Conservation (phyloP, 345 rosid species). For the Gynandropsis gynandra region DNA sequence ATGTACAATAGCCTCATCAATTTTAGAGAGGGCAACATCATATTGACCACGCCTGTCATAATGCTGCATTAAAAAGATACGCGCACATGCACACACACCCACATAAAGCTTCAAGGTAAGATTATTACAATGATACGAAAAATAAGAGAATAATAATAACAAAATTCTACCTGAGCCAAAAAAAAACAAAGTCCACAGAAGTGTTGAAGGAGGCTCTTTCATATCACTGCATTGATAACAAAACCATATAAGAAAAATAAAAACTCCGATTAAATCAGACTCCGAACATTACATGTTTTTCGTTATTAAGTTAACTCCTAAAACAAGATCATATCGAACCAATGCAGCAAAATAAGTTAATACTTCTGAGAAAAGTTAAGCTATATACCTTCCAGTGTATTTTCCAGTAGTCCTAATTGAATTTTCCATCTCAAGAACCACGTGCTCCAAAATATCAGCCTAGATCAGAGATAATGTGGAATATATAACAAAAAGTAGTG, state of each 20-base stretch:
- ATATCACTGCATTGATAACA: conserved; percentile 50
- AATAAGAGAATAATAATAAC: conserved; percentile 11
- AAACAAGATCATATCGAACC: conserved; percentile 5
- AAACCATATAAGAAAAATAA: not conserved
- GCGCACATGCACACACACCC: conserved; percentile 8
- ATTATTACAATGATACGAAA: conserved; percentile 11
- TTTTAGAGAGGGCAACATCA: conserved; percentile 68
- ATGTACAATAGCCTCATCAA: conserved; percentile 84
- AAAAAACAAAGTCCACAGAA: conserved; percentile 87
- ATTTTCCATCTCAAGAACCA: conserved; percentile 79
- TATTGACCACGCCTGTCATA: conserved; percentile 86
- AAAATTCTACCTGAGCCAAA: conserved; percentile 79
- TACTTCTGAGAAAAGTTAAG: conserved; percentile 10
- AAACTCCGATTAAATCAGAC: conserved; percentile 1
- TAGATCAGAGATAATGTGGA: conserved; percentile 24
- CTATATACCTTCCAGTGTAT: conserved; percentile 75
- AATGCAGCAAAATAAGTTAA: not conserved
- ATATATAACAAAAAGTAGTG: conserved; percentile 4
- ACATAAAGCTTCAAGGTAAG: conserved; percentile 5
- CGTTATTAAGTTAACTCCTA: not conserved
- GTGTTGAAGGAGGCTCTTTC: conserved; percentile 91
- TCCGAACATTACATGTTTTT: conserved; percentile 2
- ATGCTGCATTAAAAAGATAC: conserved; percentile 54
- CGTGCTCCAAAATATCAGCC: conserved; percentile 84
- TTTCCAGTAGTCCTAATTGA: conserved; percentile 54